These are phyloP conservation scores for Teratosphaeria gauchensis DNA, from an alignment of 2,329 filamentous ascomycete genomes.

Conservation along the genomic window DNA sequence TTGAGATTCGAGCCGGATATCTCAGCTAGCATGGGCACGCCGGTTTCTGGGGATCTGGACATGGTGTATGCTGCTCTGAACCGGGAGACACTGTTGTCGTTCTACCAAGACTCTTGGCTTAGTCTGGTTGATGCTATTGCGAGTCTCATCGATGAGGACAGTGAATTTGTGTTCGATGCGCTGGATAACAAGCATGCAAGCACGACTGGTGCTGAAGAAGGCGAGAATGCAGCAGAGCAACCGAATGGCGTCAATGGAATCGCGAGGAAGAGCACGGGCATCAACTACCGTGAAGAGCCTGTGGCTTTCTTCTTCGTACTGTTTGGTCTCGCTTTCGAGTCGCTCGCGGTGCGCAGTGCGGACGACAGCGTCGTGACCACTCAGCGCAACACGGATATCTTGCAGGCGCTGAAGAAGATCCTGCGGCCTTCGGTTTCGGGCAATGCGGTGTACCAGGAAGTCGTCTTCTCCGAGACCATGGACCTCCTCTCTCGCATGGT, in stretches of 20 bases:
- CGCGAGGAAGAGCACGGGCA: conserved; percentile 59
- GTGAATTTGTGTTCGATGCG: conserved; percentile 93
- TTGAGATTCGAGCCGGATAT: conserved; percentile 95
- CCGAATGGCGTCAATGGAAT: conserved; percentile 14
- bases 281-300: conserved; percentile 96
- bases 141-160: conserved; percentile 93
- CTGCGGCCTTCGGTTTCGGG: conserved; percentile 88
- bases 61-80: conserved; percentile 93
- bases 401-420: conserved; percentile 89
- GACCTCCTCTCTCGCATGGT: conserved; percentile 88
- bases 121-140: conserved; percentile 96
- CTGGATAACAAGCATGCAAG: conserved; percentile 65
- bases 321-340: conserved; percentile 93
- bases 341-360: conserved; percentile 74
- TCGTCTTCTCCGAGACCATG: conserved; percentile 95
- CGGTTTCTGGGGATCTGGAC: conserved; percentile 62
- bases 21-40: conserved; percentile 75
- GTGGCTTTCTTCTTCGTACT: conserved; percentile 98
- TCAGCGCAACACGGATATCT: conserved; percentile 57
- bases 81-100: conserved; percentile 81
- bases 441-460: conserved; percentile 90
- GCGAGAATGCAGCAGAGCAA: conserved; percentile 1
- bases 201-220: conserved; percentile 5
- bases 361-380: conserved; percentile 23
- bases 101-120: conserved; percentile 96